Conservation (phyloP, 192 early-diverging fungal genomes). For the Podochytrium sp. region DNA sequence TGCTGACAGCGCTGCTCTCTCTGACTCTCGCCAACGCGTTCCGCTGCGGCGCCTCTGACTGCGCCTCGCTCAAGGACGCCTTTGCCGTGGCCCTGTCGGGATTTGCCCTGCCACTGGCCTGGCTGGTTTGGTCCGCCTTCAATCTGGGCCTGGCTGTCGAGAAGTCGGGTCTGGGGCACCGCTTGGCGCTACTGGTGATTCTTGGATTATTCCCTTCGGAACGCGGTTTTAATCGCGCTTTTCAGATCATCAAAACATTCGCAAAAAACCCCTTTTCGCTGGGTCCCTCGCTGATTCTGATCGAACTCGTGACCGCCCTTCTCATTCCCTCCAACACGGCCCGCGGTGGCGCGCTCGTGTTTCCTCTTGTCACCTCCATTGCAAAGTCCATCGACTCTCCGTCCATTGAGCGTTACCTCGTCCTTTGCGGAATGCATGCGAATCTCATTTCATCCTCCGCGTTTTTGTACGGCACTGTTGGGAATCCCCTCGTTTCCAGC, state of each 20-base stretch:
- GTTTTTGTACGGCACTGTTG: conserved; percentile 75
- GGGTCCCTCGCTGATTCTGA: conserved; percentile 71
- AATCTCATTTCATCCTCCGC: conserved; percentile 75
- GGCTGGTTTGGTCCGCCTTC: conserved; percentile 77
- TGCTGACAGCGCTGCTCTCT: conserved; percentile 55
- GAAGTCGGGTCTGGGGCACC: conserved; percentile 64
- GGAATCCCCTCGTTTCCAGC: conserved; percentile 71
- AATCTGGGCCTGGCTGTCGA: conserved; percentile 66
- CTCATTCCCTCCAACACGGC: conserved; percentile 51
- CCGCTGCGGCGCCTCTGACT: conserved; percentile 58
- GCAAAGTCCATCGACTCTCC: conserved; percentile 57
- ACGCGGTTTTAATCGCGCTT: conserved; percentile 52
- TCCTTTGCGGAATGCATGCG: conserved; percentile 66
- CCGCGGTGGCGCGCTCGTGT: conserved; percentile 77
- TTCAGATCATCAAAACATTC: conserved; percentile 43
- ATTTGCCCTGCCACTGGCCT: conserved; percentile 65
- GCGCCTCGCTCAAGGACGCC: conserved; percentile 58
- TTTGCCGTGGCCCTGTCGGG: conserved; percentile 66
- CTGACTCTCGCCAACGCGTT: conserved; percentile 65
- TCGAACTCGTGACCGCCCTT: conserved; percentile 63
- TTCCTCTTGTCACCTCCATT: conserved; percentile 74
- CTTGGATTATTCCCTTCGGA: conserved; percentile 53
- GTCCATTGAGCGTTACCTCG: conserved; percentile 59
- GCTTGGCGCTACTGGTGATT: conserved; percentile 63
- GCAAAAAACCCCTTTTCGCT: conserved; percentile 44